phyloP scores from a whole-genome alignment of 495 filamentous ascomycete species.

The Haplographium delicatum region DNA sequence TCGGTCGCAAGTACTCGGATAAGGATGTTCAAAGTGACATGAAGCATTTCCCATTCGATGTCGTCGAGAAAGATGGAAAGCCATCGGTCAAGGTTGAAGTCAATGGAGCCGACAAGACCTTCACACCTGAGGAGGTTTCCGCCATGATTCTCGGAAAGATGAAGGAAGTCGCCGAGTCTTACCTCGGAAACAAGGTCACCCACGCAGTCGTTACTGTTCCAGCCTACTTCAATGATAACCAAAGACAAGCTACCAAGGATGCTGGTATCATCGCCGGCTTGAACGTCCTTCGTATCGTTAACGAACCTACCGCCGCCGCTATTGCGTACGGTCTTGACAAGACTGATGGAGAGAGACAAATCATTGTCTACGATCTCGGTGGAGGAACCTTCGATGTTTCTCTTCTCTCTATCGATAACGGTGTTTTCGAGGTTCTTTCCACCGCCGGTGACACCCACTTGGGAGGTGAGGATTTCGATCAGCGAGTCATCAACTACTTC shows the following conservation, averaged over 20 bases:
- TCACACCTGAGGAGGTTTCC: conserved; percentile 83
- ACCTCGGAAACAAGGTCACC: conserved; percentile 90
- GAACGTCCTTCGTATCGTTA: conserved; percentile 96
- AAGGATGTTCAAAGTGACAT: conserved; percentile 78
- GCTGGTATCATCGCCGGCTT: conserved; percentile 91
- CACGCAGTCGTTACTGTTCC: conserved; percentile 97
- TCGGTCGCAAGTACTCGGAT: conserved; percentile 84
- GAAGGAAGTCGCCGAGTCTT: conserved; percentile 94
- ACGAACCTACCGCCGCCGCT: conserved; percentile 86
- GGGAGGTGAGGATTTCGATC: conserved; percentile 99
- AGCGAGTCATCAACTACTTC: conserved; percentile 95
- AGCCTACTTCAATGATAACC: conserved; percentile 99
- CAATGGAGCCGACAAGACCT: conserved; percentile 63
- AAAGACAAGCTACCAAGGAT: conserved; percentile 97
- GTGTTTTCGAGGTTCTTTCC: conserved; percentile 96
- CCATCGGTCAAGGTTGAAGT: conserved; percentile 75
- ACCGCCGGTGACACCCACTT: conserved; percentile 99
- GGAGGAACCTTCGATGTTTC: conserved; percentile 99
- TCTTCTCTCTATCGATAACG: conserved; percentile 91
- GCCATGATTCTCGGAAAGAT: conserved; percentile 90
- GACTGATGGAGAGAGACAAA: conserved; percentile 79
- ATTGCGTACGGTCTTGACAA: conserved; percentile 88
- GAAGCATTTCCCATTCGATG: conserved; percentile 91
- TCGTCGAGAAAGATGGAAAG: conserved; percentile 76
- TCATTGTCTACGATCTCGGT: conserved; percentile 97